A percentile compares a stretch with the other conserved stretches of the same genome.
Conservation (phyloP, 768 basidiomycete species). For the Mycena polygramma region DNA sequence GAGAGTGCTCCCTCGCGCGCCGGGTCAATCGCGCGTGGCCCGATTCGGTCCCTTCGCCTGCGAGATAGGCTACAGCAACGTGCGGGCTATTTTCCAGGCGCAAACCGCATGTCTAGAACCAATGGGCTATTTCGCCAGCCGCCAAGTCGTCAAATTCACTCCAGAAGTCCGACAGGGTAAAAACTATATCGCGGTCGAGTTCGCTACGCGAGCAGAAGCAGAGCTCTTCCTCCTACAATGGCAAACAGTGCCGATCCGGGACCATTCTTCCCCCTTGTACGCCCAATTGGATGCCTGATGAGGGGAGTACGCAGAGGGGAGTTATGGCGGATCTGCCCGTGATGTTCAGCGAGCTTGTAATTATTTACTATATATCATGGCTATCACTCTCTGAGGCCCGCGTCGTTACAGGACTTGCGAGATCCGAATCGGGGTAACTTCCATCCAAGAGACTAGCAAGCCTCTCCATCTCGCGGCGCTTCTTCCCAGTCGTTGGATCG, state of each 20-base stretch:
- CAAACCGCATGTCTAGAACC: not conserved
- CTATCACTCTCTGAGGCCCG: not conserved
- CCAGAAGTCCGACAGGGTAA: not conserved
- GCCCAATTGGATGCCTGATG: not conserved
- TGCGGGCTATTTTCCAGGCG: too few species aligned
- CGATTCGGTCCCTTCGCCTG: too few species aligned
- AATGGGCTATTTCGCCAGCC: not conserved
- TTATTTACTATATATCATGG: not conserved
- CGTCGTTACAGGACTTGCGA: not conserved
- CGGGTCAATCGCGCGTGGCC: too few species aligned
- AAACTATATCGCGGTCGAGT: not conserved
- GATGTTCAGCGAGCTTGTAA: too few species aligned
- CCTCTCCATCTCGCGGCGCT: not conserved
- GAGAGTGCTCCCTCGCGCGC: not conserved
- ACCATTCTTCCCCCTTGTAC: not conserved
- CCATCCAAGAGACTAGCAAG: not conserved
- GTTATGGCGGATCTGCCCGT: too few species aligned
- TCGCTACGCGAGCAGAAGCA: not conserved
- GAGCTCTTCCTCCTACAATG: not conserved
- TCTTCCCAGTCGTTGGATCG: not conserved
- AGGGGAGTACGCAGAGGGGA: too few species aligned
- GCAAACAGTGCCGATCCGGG: not conserved
- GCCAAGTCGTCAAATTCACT: not conserved
- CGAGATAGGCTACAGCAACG: too few species aligned
- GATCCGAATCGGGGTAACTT: not conserved